Percentiles rank a stretch among this genome's conserved stretches.
phyloP scores from a whole-genome alignment of 164 flowering plant species.

The Brasenia schreberi region DNA sequence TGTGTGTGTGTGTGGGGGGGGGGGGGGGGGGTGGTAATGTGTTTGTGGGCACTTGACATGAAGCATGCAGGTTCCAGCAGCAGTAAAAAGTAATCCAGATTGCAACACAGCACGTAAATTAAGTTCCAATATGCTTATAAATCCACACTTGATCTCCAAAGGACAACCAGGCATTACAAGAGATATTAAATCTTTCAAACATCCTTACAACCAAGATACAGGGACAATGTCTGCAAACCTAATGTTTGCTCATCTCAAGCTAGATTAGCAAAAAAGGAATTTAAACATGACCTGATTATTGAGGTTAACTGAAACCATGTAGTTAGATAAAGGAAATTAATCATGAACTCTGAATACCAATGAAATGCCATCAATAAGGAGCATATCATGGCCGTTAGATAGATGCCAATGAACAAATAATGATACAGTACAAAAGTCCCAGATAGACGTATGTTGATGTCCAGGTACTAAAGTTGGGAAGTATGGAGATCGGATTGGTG shows the following conservation, averaged over 20 bases:
- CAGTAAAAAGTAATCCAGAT: too few relatives aligned
- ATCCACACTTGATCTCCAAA: too few relatives aligned
- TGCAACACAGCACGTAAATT: too few relatives aligned
- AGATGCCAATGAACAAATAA: too few relatives aligned
- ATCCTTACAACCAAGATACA: too few relatives aligned
- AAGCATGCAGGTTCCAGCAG: too few relatives aligned
- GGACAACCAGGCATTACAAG: too few relatives aligned
- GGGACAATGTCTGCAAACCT: not conserved
- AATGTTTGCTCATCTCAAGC: not conserved
- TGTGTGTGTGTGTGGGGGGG: too few relatives aligned
- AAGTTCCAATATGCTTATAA: too few relatives aligned
- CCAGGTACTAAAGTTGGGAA: not conserved
- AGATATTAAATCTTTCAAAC: too few relatives aligned
- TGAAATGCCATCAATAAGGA: not conserved
- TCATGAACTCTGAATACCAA: not conserved
- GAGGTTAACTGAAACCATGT: not conserved
- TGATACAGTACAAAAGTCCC: not conserved
- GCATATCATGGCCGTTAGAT: not conserved
- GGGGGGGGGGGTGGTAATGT: too few relatives aligned
- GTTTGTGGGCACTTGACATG: too few relatives aligned
- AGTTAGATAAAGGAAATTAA: not conserved
- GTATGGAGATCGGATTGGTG: conserved; percentile 5
- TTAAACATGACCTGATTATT: not conserved
- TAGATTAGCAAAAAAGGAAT: not conserved
- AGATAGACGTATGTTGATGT: not conserved